Percentiles rank a stretch among this genome's conserved stretches.
phyloP scores from a whole-genome alignment of 768 basidiomycete species.

The Termitomyces sp. region DNA sequence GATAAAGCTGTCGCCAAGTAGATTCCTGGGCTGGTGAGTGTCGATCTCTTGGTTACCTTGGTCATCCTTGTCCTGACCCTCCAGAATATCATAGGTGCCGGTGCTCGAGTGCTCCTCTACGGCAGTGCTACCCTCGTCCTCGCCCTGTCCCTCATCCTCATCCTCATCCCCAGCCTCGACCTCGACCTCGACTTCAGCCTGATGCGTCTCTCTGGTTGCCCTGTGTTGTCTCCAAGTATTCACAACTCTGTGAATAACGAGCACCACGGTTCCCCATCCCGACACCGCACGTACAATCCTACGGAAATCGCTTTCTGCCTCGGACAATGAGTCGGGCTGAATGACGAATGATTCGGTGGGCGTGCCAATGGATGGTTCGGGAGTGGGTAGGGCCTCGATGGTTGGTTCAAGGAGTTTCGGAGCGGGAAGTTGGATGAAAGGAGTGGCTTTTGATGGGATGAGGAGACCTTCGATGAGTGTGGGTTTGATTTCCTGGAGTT shows the following conservation, averaged over 20 bases:
- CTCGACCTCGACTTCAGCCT: not conserved
- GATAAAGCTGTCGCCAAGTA: not conserved
- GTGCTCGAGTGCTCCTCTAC: not conserved
- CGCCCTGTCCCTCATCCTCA: not conserved
- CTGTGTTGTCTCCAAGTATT: not conserved
- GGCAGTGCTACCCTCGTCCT: not conserved
- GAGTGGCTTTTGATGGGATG: not conserved
- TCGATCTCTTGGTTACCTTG: no score
- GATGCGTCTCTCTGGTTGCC: no score
- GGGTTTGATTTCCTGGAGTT: not conserved
- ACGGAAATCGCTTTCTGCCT: not conserved
- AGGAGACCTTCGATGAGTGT: not conserved
- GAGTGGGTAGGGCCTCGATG: not conserved
- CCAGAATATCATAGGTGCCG: no score
- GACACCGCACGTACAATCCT: not conserved
- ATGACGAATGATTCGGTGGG: not conserved
- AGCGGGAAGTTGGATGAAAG: no score
- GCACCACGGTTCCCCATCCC: not conserved
- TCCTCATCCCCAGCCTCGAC: not conserved
- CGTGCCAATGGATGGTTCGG: not conserved
- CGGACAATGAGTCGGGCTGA: not conserved
- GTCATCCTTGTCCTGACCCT: no score
- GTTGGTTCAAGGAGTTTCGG: not conserved
- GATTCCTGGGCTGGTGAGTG: not conserved
- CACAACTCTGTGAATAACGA: not conserved